Evolutionary conservation across 2,329 filamentous ascomycete genomes (phyloP).

Genomic region (Thelonectria rubi): DNA sequence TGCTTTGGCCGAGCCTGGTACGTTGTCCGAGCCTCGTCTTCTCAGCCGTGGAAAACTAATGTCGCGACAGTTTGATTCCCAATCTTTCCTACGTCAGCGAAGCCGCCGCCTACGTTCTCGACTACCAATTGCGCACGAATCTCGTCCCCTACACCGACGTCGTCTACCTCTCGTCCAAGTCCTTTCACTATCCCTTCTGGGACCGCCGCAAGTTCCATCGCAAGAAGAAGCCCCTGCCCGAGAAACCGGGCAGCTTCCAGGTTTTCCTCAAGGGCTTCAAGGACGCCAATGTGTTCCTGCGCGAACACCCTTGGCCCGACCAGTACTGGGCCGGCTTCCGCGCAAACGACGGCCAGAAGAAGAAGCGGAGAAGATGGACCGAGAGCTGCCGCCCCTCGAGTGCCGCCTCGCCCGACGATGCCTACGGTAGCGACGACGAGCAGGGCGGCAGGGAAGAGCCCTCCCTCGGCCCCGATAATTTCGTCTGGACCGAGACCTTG

Average conservation of each 20-base stretch:
- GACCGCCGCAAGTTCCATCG: constrained; percentile 87
- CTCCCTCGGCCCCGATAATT: constrained; percentile 63
- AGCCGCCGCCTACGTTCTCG: constrained; percentile 94
- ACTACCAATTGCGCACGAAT: constrained; percentile 87
- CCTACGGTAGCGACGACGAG: constrained; percentile 71
- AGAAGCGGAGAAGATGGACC: constrained; percentile 72
- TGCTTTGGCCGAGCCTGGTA: constrained; percentile 93
- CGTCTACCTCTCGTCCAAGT: constrained; percentile 92
- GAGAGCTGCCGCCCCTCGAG: constrained; percentile 78
- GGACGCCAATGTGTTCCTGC: constrained; percentile 93
- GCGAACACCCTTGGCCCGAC: constrained; percentile 97
- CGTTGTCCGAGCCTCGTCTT: constrained; percentile 33
- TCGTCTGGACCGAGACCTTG: constrained; percentile 86
- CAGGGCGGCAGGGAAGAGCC: constrained; percentile 59
- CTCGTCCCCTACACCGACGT: constrained; percentile 97
- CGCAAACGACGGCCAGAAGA: constrained; percentile 71
- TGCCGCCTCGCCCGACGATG: constrained; percentile 63
- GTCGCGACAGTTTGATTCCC: constrained; percentile 75
- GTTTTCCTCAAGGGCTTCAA: constrained; percentile 97
- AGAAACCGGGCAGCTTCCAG: constrained; percentile 95
- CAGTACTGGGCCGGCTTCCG: constrained; percentile 79
- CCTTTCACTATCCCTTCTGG: constrained; percentile 99
- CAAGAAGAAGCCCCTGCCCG: constrained; percentile 85
- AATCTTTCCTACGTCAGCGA: constrained; percentile 98
- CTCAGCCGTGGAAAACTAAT: constrained; percentile 24